Percentiles rank a stretch among this genome's conserved stretches.
Conservation (phyloP, 2,329 filamentous ascomycete species). For the Trichoderma atrobrunneum region DNA sequence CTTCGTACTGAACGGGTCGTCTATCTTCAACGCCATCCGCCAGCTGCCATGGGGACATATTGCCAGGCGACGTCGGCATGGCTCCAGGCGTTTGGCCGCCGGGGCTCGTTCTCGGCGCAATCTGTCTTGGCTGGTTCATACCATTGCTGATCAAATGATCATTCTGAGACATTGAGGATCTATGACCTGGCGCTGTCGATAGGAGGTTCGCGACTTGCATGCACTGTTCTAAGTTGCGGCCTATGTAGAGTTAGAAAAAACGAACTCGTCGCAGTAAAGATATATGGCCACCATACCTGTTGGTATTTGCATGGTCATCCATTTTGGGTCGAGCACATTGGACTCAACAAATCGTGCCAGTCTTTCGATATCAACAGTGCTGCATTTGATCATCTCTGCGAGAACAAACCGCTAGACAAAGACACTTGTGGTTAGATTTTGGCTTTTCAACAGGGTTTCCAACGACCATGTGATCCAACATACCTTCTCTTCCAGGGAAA, state of each 20-base stretch:
- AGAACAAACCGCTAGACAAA: constrained; percentile 52
- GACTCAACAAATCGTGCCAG: constrained; percentile 48
- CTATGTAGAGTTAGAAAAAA: constrained; percentile 28
- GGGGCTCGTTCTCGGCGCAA: constrained; percentile 8
- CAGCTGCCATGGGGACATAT: constrained; percentile 28
- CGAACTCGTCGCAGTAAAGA: not conserved
- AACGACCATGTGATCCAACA: not conserved
- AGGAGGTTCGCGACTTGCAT: constrained; percentile 40
- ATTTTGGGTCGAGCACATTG: constrained; percentile 42
- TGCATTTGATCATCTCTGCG: constrained; percentile 57
- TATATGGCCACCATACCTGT: constrained; percentile 35
- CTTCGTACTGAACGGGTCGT: constrained; percentile 17
- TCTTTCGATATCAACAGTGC: constrained; percentile 45
- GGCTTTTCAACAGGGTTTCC: too few relatives aligned
- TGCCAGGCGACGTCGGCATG: not conserved
- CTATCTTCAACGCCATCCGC: constrained; percentile 18
- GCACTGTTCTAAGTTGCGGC: constrained; percentile 48
- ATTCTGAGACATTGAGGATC: constrained; percentile 7
- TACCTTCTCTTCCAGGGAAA: constrained; percentile 21
- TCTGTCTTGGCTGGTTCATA: constrained; percentile 8
- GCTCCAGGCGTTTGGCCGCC: not conserved
- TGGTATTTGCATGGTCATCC: constrained; percentile 49
- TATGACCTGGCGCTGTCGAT: constrained; percentile 25
- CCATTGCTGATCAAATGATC: constrained; percentile 8
- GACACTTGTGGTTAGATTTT: not conserved